Evolutionary conservation across 257 asterid species (phyloP).

Genomic region (Haberlea rhodopensis): DNA sequence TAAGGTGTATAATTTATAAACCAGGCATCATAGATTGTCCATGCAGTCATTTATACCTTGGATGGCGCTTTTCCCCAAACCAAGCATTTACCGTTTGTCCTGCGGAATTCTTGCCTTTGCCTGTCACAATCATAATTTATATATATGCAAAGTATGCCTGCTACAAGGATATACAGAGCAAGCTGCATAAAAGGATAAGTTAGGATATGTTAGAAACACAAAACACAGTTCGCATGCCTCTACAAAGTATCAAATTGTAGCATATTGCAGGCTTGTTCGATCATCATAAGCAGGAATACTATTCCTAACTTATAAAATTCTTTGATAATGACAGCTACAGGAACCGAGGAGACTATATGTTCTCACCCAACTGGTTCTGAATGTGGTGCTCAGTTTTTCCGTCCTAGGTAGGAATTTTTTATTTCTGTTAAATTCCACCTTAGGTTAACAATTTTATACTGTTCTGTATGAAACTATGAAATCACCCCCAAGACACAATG

Average conservation of each 20-base stretch:
- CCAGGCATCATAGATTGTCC: conserved; percentile 11
- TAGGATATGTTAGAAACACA: conserved; percentile 28
- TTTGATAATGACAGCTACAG: neutral
- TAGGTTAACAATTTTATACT: no score
- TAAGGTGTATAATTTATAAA: conserved; percentile 14
- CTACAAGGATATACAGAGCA: conserved; percentile 59
- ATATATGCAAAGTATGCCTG: conserved; percentile 80
- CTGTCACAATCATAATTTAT: conserved; percentile 95
- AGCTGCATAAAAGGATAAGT: conserved; percentile 48
- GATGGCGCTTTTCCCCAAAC: conserved; percentile 99
- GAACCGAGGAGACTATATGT: neutral
- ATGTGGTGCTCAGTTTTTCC: neutral
- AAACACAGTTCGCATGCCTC: neutral
- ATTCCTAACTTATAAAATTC: neutral
- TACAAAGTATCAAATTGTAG: neutral
- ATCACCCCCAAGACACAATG: no score
- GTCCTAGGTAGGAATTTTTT: neutral
- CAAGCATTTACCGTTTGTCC: conserved; percentile 83
- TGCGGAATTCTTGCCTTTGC: conserved; percentile 92
- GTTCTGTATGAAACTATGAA: neutral
- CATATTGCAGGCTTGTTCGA: neutral
- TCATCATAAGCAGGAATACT: neutral
- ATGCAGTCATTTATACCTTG: conserved; percentile 51
- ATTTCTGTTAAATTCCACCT: neutral
- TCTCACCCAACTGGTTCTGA: neutral